Evolutionary conservation across 2,329 filamentous ascomycete species (phyloP).

Genomic region (Coleophoma eucalyptorum): DNA sequence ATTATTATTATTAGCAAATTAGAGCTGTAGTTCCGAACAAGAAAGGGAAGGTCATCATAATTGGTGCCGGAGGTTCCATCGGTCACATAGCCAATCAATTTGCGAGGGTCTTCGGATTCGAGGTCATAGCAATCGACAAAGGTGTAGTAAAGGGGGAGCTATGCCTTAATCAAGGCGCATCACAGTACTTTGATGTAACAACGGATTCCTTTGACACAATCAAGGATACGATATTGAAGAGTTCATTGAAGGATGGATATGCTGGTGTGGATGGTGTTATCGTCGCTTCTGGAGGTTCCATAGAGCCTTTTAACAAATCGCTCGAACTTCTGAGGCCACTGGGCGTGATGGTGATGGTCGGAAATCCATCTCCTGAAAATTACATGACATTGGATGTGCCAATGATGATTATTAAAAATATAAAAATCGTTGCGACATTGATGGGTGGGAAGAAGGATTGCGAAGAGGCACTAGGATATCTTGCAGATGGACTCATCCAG

Average conservation of each 20-base stretch:
- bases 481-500: neutral
- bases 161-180: neutral
- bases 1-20: too few species aligned
- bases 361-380: neutral
- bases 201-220: neutral
- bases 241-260: neutral
- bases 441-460: neutral
- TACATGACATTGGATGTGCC: neutral
- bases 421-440: neutral
- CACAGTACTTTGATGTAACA: neutral
- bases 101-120: constrained; percentile 61
- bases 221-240: neutral
- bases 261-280: neutral
- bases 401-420: neutral
- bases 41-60: constrained; percentile 36
- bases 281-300: neutral
- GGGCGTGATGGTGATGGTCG: neutral
- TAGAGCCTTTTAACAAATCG: neutral
- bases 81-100: constrained; percentile 75
- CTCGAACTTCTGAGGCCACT: neutral
- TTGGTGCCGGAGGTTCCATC: constrained; percentile 65
- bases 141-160: neutral
- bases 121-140: neutral
- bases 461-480: neutral
- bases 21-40: neutral